Evolutionary conservation across 2,329 filamentous ascomycete species (phyloP), one percentile per base, ranked within the genome.

Genomic region (Didymella arachidicola): DNA sequence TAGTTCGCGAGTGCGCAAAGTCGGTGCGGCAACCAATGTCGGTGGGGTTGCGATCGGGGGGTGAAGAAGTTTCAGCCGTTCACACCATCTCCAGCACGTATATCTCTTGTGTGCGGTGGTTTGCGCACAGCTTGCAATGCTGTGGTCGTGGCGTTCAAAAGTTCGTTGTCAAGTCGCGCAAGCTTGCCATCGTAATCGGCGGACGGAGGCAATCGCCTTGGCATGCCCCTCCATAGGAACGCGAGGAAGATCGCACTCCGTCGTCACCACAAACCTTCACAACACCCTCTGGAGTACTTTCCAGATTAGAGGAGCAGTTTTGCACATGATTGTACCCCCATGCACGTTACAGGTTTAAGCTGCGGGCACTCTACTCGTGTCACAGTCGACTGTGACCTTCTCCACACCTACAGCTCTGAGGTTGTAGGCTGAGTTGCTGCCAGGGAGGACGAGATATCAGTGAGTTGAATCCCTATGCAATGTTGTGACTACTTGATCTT

Each of bases 81-180:
- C 63, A 72, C 64, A 72, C 68, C 71, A 73, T 73, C 57, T 67
- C 69, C 63, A 61, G 60, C 30, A 41, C 7, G 46, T 11, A 41
- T 19, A 42, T 38, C 22, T 34, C 38, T 38, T 47, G 46, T 62
- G 65, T 63, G 64, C 66, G 45, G 60, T 52, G 56, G 60, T 52
- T 60, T 67, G 68, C 64, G 67, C 63, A 58, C 43, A 57, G 47
- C 46, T 18, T 29, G 50, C 49, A 16, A n/a, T 56, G 42, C 51
- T 45, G 51, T 47, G 29, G 43, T 56, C 55, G 68, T 67, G 69
- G 67, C 65, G 62, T 61, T 50, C 55, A 59, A 61, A 63, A 57
- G 60, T 60, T 60, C 43, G 53, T 27, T 55, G 57, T 47, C 36
- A 44, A 50, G 53, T 60, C 44, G 60, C 44, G 60, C 52, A 52